phyloP scores from a whole-genome alignment of 768 basidiomycete species.

The Pholiota conissans region DNA sequence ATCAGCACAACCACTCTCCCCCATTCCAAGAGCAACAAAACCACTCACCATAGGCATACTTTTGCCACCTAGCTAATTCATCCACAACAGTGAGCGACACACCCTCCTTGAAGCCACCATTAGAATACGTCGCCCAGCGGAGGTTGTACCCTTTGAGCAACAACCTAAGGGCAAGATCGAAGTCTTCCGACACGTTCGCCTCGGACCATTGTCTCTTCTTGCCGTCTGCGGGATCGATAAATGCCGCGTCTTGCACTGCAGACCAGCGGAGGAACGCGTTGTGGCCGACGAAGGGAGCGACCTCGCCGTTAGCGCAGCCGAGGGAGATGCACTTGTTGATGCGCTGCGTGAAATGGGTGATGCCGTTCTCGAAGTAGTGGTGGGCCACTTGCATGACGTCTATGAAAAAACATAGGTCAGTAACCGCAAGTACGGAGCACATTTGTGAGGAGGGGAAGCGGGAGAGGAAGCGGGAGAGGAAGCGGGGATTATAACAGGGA shows the following conservation, averaged over 20 bases:
- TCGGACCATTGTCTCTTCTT: slow-evolving; percentile 74
- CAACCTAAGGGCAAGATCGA: slow-evolving; percentile 72
- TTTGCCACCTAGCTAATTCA: slow-evolving; percentile 91
- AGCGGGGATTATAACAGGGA: slow-evolving; percentile 2
- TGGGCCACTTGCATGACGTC: slow-evolving; percentile 88
- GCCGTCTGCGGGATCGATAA: slow-evolving; percentile 63
- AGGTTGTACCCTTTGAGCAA: slow-evolving; percentile 72
- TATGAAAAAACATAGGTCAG: not conserved
- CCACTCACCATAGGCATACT: slow-evolving; percentile 53
- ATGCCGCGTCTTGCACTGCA: slow-evolving; percentile 83
- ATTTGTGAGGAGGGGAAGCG: not conserved
- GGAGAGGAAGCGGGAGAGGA: too few species aligned
- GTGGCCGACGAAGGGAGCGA: slow-evolving; percentile 83
- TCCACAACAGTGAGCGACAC: slow-evolving; percentile 86
- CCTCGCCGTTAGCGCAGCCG: slow-evolving; percentile 78
- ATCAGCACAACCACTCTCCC: slow-evolving; percentile 9
- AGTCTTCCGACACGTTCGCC: slow-evolving; percentile 79
- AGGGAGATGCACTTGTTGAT: slow-evolving; percentile 83
- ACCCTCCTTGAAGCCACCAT: slow-evolving; percentile 88
- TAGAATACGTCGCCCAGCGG: slow-evolving; percentile 82
- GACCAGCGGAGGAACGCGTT: slow-evolving; percentile 88
- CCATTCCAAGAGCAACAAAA: not conserved
- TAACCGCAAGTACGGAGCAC: not conserved
- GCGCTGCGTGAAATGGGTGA: slow-evolving; percentile 87
- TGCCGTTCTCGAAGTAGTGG: slow-evolving; percentile 89